These are phyloP conservation scores for Phytopythium montanum DNA, from an alignment of 352 stramenopile genomes.

Conservation along the genomic window DNA sequence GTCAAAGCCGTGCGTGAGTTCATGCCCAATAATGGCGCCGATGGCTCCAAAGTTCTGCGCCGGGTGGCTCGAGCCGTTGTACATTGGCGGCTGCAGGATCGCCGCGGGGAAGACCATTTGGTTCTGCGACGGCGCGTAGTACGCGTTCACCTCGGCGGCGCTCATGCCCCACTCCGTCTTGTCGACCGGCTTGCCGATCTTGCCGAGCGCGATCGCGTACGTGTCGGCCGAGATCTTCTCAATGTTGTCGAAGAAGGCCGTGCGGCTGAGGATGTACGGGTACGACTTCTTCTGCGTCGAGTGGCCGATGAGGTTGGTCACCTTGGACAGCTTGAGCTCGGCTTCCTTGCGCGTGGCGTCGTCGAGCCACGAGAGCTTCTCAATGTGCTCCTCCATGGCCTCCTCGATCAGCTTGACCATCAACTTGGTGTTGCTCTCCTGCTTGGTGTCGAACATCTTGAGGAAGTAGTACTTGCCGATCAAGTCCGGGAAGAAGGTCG, in stretches of 20 bases:
- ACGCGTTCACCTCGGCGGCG: slow-evolving; percentile 88
- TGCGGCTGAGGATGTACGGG: slow-evolving; percentile 21
- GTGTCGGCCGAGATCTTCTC: slow-evolving; percentile 26
- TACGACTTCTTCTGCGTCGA: slow-evolving; percentile 35
- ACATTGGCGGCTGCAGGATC: slow-evolving; percentile 93
- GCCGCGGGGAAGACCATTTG: slow-evolving; percentile 94
- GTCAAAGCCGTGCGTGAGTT: slow-evolving; percentile 95
- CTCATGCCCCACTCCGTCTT: slow-evolving; percentile 84
- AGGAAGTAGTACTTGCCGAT: slow-evolving; percentile 79
- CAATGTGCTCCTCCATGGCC: slow-evolving; percentile 72
- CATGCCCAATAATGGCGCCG: slow-evolving; percentile 90
- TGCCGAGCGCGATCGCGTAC: slow-evolving; percentile 19
- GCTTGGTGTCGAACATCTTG: slow-evolving; percentile 68
- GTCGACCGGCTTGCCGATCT: slow-evolving; percentile 43
- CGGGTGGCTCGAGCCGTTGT: slow-evolving; percentile 62
- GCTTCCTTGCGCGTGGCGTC: slow-evolving; percentile 67
- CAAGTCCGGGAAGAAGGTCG: slow-evolving; percentile 23
- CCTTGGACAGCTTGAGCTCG: slow-evolving; percentile 75
- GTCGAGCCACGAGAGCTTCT: slow-evolving; percentile 89
- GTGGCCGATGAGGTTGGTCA: slow-evolving; percentile 28
- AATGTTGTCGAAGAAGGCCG: slow-evolving; percentile 50
- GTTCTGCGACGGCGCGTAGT: slow-evolving; percentile 56
- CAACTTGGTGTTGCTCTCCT: slow-evolving; percentile 45
- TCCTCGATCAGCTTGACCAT: slow-evolving; percentile 83
- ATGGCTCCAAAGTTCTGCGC: slow-evolving; percentile 91